Percentiles rank a stretch among this genome's conserved stretches.
These are phyloP conservation scores for Zygnema cylindricum DNA, from an alignment of 139 green algal genomes.

Conservation along the genomic window DNA sequence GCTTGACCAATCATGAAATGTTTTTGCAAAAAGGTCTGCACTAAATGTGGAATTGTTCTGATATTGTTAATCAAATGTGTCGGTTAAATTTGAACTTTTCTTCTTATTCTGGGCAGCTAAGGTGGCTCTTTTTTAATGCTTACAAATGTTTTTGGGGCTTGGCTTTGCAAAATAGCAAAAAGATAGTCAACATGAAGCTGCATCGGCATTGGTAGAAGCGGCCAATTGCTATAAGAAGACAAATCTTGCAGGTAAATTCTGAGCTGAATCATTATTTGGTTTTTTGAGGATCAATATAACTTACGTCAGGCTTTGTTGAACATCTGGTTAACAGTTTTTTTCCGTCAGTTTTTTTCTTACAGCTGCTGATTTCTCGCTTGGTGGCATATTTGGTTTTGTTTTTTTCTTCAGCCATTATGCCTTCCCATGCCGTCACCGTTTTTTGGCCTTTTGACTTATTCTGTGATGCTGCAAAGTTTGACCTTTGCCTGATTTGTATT, in stretches of 20 bases:
- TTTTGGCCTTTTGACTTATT: not conserved
- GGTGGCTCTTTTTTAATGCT: not conserved
- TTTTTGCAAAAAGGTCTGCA: not conserved
- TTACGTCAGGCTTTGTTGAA: no score
- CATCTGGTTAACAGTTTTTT: no score
- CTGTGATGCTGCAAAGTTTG: not conserved
- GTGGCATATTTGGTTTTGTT: no score
- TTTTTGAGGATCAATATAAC: no score
- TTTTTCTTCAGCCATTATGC: not conserved
- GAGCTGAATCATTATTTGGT: no score
- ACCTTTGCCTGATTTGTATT: not conserved
- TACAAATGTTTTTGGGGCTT: not conserved
- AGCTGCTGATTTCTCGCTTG: no score
- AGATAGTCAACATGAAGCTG: slow-evolving; percentile 89
- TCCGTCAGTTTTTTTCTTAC: no score
- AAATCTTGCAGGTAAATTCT: slow-evolving; percentile 63
- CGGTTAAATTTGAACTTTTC: not conserved
- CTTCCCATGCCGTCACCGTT: not conserved
- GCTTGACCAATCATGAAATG: not conserved
- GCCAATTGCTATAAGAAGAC: slow-evolving; percentile 82
- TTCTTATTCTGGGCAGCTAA: not conserved
- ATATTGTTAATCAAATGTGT: no score
- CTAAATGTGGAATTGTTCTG: not conserved
- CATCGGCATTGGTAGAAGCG: slow-evolving; percentile 84
- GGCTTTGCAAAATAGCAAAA: slow-evolving; percentile 53